phyloP scores from a whole-genome alignment of 169 alveolate species.

The Condylostoma magnum region DNA sequence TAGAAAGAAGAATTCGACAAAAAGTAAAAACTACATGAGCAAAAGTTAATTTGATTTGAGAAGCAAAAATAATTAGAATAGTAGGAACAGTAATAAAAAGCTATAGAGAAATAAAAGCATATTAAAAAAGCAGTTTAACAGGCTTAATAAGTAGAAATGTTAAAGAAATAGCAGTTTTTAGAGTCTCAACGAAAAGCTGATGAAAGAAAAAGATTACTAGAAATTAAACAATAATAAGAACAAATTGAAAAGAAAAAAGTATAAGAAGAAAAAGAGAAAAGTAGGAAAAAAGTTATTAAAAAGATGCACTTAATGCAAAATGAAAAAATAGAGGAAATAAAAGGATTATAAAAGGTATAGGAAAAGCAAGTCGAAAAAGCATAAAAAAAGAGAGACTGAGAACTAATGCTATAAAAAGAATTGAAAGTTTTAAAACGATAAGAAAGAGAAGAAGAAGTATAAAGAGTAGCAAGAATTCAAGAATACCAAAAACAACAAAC shows the following conservation, averaged over 20 bases:
- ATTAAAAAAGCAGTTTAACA: conserved; percentile 50
- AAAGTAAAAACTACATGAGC: conserved; percentile 40
- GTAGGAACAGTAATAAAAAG: conserved; percentile 25
- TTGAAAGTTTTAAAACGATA: conserved; percentile 47
- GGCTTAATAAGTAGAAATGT: conserved; percentile 37
- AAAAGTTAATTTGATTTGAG: conserved; percentile 44
- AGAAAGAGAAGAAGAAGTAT: conserved; percentile 62
- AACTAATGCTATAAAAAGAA: conserved; percentile 45
- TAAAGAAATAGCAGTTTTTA: conserved; percentile 45
- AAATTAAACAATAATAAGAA: not conserved
- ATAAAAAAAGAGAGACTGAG: conserved; percentile 26
- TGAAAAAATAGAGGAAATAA: conserved; percentile 36
- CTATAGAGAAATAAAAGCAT: conserved; percentile 33
- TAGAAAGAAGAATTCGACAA: conserved; percentile 34
- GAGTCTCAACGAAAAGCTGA: conserved; percentile 18
- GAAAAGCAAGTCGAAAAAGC: conserved; percentile 46
- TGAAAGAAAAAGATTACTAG: not conserved
- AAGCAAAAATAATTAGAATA: conserved; percentile 36
- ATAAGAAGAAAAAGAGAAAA: not conserved
- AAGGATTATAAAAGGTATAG: conserved; percentile 34
- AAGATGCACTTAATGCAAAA: conserved; percentile 39
- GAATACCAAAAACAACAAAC: conserved; percentile 53
- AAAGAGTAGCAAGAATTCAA: conserved; percentile 46
- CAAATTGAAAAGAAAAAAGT: not conserved
- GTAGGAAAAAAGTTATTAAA: conserved; percentile 13